Percentiles rank a stretch among this genome's conserved stretches.
Evolutionary conservation across 2,329 filamentous ascomycete species (phyloP).

Genomic region (Aureobasidium sp.): DNA sequence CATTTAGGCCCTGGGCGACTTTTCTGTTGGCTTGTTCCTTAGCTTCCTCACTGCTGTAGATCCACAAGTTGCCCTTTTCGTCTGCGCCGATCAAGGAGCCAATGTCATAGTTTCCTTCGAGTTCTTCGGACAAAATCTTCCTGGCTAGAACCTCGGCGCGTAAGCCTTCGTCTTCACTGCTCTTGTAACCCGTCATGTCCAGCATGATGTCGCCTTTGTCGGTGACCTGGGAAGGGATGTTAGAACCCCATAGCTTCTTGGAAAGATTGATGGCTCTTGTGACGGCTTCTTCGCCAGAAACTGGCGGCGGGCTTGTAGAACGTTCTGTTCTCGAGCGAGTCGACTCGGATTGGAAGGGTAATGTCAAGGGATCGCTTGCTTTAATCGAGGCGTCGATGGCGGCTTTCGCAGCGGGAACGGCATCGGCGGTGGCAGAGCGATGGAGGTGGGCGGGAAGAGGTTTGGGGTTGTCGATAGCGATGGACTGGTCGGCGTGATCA

Average conservation of each 20-base stretch:
- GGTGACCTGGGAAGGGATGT: slow-evolving; percentile 89
- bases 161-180: slow-evolving; percentile 83
- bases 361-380: slow-evolving; percentile 18
- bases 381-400: slow-evolving; percentile 28
- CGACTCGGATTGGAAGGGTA: slow-evolving; percentile 17
- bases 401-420: slow-evolving; percentile 37
- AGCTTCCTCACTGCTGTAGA: slow-evolving; percentile 95
- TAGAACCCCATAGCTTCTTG: slow-evolving; percentile 76
- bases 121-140: slow-evolving; percentile 83
- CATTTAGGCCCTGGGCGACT: slow-evolving; percentile 26
- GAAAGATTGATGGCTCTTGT: slow-evolving; percentile 77
- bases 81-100: slow-evolving; percentile 92
- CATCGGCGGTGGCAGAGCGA: slow-evolving; percentile 46
- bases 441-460: slow-evolving; percentile 28
- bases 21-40: slow-evolving; percentile 77
- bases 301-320: slow-evolving; percentile 68
- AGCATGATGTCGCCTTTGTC: slow-evolving; percentile 92
- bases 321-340: slow-evolving; percentile 28
- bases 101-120: slow-evolving; percentile 94
- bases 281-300: slow-evolving; percentile 68
- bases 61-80: slow-evolving; percentile 96
- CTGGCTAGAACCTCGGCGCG: slow-evolving; percentile 92
- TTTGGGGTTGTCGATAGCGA: slow-evolving; percentile 13
- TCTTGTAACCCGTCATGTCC: slow-evolving; percentile 96
- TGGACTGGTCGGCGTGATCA: not conserved